phyloP scores from a whole-genome alignment of 495 filamentous ascomycete species.

The Penicillium malachiteum region DNA sequence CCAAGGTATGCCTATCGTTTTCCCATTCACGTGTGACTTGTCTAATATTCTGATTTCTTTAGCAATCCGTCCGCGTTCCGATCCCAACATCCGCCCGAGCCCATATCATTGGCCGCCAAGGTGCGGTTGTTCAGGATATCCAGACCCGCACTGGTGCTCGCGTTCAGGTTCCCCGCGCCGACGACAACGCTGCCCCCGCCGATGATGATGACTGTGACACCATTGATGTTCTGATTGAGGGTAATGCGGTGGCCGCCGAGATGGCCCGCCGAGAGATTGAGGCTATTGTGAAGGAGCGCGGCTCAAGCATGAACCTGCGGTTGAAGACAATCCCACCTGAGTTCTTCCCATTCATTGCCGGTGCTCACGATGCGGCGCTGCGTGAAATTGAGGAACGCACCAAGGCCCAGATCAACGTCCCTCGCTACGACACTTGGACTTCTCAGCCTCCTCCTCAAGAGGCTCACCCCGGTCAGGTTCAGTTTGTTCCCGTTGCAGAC shows the following conservation, averaged over 20 bases:
- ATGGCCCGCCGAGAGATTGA: slow-evolving; percentile 79
- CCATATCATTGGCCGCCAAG: slow-evolving; percentile 88
- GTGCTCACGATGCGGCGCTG: slow-evolving; percentile 67
- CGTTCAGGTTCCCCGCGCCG: slow-evolving; percentile 81
- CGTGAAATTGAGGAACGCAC: slow-evolving; percentile 68
- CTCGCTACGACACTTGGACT: slow-evolving; percentile 73
- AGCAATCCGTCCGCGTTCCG: slow-evolving; percentile 72
- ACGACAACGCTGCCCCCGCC: slow-evolving; percentile 51
- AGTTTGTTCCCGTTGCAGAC: slow-evolving; percentile 62
- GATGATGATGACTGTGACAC: slow-evolving; percentile 72
- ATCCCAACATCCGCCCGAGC: slow-evolving; percentile 80
- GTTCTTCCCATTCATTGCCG: slow-evolving; percentile 93
- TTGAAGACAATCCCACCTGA: slow-evolving; percentile 82
- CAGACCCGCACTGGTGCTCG: slow-evolving; percentile 80
- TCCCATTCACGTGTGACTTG: not conserved
- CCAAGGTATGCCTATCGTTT: slow-evolving; percentile 59
- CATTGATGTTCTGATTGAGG: slow-evolving; percentile 85
- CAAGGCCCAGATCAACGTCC: slow-evolving; percentile 73
- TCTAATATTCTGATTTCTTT: slow-evolving; percentile 3
- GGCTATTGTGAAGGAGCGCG: slow-evolving; percentile 80
- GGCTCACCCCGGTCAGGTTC: slow-evolving; percentile 61
- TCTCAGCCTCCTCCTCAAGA: slow-evolving; percentile 66
- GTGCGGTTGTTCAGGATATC: slow-evolving; percentile 84
- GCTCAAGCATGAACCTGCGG: slow-evolving; percentile 72
- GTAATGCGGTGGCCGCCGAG: slow-evolving; percentile 79